Evolutionary conservation across 106 monocot species (phyloP).

Genomic region (Amphibolis antarctica): DNA sequence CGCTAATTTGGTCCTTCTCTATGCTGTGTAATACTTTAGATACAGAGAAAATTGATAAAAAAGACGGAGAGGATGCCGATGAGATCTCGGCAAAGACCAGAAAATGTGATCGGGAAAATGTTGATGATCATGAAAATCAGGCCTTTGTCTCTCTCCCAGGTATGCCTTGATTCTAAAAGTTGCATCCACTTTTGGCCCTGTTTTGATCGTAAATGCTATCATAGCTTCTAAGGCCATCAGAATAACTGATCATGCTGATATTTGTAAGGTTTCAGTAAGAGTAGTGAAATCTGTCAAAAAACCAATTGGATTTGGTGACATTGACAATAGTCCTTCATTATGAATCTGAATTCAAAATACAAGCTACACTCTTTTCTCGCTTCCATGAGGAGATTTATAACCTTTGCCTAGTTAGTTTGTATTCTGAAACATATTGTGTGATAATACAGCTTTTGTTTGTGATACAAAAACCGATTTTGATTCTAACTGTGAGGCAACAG

Average conservation of each 20-base stretch:
- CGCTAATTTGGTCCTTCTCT: constrained; percentile 2
- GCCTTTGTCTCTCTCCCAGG: neutral
- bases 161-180: too few relatives aligned
- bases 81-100: neutral
- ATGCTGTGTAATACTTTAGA: neutral
- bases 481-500: constrained; percentile 32
- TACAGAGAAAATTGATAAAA: neutral
- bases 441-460: neutral
- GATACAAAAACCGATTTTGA: constrained; percentile 17
- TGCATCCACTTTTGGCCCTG: too few relatives aligned
- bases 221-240: constrained; percentile 1
- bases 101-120: neutral
- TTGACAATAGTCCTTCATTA: neutral
- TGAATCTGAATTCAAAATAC: neutral
- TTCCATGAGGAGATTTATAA: neutral
- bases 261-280: neutral
- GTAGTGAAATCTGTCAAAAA: neutral
- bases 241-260: neutral
- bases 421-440: neutral
- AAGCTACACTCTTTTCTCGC: neutral
- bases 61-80: neutral
- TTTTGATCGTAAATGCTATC: neutral
- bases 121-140: neutral
- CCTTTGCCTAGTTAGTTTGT: neutral
- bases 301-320: neutral